phyloP scores from a whole-genome alignment of 108 stramenopile species.

The Nitzschia inconspicua region DNA sequence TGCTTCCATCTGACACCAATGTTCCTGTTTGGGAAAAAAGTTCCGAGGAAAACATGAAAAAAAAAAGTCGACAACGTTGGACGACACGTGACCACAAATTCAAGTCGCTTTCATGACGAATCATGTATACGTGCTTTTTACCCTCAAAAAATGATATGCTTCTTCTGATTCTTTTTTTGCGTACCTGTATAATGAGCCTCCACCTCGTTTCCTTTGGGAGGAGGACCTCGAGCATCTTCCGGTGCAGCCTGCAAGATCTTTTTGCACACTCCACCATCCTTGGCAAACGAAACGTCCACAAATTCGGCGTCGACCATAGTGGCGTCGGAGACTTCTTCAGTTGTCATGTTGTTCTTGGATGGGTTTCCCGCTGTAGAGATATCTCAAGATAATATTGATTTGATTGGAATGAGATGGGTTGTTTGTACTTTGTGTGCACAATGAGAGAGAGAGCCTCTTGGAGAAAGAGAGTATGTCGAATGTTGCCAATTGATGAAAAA shows the following conservation, averaged over 20 bases:
- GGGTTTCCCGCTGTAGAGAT: no score
- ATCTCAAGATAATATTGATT: no score
- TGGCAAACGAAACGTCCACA: slow-evolving; percentile 78
- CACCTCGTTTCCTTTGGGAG: slow-evolving; percentile 69
- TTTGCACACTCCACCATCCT: slow-evolving; percentile 89
- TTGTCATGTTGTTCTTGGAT: no score
- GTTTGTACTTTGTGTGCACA: no score
- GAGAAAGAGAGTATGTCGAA: no score
- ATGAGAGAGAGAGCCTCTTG: no score
- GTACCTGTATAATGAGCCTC: slow-evolving; percentile 88
- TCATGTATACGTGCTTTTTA: not conserved
- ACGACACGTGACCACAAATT: not conserved
- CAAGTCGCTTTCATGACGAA: not conserved
- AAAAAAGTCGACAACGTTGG: not conserved
- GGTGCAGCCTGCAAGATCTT: slow-evolving; percentile 75
- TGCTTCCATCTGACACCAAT: slow-evolving; percentile 77
- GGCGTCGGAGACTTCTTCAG: no score
- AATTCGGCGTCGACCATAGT: slow-evolving; percentile 17
- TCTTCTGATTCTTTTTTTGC: no score
- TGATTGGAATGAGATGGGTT: no score
- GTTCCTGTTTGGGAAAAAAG: slow-evolving; percentile 42
- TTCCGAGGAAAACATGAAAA: not conserved
- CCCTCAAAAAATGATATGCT: not conserved
- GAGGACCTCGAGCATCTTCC: slow-evolving; percentile 70
- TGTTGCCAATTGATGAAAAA: no score